Evolutionary conservation across 345 rosid species (phyloP).

Genomic region (Brassica cretica): DNA sequence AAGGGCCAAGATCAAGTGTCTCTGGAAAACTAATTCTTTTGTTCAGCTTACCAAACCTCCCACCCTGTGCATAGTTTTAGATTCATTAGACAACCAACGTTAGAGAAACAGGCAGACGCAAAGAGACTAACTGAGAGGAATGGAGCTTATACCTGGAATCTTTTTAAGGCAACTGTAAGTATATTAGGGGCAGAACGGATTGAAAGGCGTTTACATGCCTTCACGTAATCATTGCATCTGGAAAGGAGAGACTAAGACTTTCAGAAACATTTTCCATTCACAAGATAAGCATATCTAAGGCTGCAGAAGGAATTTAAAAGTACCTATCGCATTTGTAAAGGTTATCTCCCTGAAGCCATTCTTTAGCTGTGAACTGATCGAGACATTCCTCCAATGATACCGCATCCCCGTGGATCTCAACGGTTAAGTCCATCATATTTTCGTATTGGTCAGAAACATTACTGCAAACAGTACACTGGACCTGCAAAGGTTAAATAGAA

Average conservation of each 20-base stretch:
- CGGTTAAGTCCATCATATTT: conserved; percentile 97
- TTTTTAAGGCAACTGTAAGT: conserved; percentile 90
- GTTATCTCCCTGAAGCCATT: conserved; percentile 94
- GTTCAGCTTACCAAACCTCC: conserved; percentile 95
- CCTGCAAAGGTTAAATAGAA: conserved; percentile 45
- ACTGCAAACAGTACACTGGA: conserved; percentile 71
- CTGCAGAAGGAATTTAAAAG: background rate
- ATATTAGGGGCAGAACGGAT: conserved; percentile 76
- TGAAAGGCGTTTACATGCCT: conserved; percentile 93
- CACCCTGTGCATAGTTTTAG: conserved; percentile 63
- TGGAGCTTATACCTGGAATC: conserved; percentile 69
- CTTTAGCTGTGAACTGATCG: conserved; percentile 77
- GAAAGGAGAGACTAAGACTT: background rate
- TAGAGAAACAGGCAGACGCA: background rate
- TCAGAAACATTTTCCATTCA: conserved; percentile 13
- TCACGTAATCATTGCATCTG: conserved; percentile 91
- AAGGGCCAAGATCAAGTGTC: conserved; percentile 79
- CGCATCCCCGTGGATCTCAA: conserved; percentile 94
- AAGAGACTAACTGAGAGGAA: conserved; percentile 12
- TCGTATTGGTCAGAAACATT: conserved; percentile 86
- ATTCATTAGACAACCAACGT: conserved; percentile 6
- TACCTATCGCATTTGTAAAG: conserved; percentile 96
- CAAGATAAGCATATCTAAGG: conserved; percentile 12
- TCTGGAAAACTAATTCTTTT: conserved; percentile 86
- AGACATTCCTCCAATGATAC: conserved; percentile 92